phyloP scores from a whole-genome alignment of 129 eudicot genomes.

The Chrysanthemum lavandulifolium region DNA sequence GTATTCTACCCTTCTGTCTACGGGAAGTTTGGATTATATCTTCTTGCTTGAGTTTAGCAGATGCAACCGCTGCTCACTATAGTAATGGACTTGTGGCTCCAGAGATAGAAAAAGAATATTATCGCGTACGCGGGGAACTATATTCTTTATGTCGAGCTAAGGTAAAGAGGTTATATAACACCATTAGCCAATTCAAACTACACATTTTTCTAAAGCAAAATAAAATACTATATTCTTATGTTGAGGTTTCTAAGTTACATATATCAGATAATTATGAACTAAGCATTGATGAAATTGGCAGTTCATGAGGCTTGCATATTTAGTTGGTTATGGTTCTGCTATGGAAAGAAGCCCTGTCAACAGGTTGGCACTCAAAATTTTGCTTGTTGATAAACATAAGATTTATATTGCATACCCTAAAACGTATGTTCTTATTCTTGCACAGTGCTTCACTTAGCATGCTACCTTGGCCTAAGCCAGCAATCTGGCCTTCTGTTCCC shows the following conservation, averaged over 20 bases:
- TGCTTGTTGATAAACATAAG: neutral
- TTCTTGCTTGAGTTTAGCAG: constrained; percentile 79
- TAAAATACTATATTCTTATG: neutral
- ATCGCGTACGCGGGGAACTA: constrained; percentile 94
- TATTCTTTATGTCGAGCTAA: constrained; percentile 85
- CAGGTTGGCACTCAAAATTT: constrained; percentile 48
- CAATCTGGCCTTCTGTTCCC: constrained; percentile 90
- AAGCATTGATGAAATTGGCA: constrained; percentile 41
- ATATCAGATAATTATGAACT: constrained; percentile 20
- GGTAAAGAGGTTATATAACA: constrained; percentile 39
- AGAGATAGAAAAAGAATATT: constrained; percentile 87
- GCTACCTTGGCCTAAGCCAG: constrained; percentile 98
- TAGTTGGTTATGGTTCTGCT: constrained; percentile 83
- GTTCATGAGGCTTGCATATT: constrained; percentile 97
- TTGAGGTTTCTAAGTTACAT: constrained; percentile 4
- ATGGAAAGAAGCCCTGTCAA: constrained; percentile 93
- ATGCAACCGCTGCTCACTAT: constrained; percentile 67
- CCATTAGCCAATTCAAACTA: neutral
- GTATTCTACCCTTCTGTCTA: constrained; percentile 75
- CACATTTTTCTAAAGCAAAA: neutral
- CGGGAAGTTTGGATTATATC: constrained; percentile 97
- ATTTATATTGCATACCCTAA: neutral
- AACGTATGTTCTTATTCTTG: constrained; percentile 5
- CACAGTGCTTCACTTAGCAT: constrained; percentile 93
- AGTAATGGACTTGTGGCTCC: constrained; percentile 73